Conservation (phyloP, 1,284 basidiomycete genomes). For the Boletus calvinii region DNA sequence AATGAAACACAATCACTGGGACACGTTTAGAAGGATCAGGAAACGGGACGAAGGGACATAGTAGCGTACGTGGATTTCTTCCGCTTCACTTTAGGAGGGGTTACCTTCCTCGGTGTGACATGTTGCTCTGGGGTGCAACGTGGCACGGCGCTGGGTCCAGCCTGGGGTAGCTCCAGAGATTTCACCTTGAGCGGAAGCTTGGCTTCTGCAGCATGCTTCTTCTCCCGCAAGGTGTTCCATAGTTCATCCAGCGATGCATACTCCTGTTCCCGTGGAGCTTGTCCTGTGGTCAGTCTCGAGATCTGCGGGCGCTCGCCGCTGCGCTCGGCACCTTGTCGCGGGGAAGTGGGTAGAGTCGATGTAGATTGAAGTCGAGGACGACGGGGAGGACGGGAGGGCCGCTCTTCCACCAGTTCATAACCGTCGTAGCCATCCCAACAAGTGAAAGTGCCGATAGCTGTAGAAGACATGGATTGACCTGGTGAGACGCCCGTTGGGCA, state of each 20-base stretch:
- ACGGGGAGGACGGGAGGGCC: slow-evolving; percentile 16
- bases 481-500: slow-evolving; percentile 12
- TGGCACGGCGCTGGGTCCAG: slow-evolving; percentile 21
- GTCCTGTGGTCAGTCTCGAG: slow-evolving; percentile 39
- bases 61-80: slow-evolving; percentile 56
- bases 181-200: slow-evolving; percentile 64
- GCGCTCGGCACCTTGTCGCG: slow-evolving; percentile 21
- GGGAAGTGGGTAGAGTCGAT: slow-evolving; percentile 14
- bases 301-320: slow-evolving; percentile 31
- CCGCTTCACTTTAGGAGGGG: slow-evolving; percentile 44
- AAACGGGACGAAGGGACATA: slow-evolving; percentile 1
- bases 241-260: slow-evolving; percentile 51
- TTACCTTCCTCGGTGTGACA: slow-evolving; percentile 24
- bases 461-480: slow-evolving; percentile 27
- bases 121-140: slow-evolving; percentile 30
- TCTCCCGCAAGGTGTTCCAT: slow-evolving; percentile 61
- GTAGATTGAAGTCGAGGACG: slow-evolving; percentile 27
- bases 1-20: slow-evolving; percentile 52
- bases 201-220: slow-evolving; percentile 62
- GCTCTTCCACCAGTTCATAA: slow-evolving; percentile 27
- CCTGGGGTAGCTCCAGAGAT: slow-evolving; percentile 51
- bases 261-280: slow-evolving; percentile 42
- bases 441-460: slow-evolving; percentile 37
- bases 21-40: slow-evolving; percentile 18
- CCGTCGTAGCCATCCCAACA: slow-evolving; percentile 41